A percentile compares a stretch with the other conserved stretches of the same genome.
phyloP scores from a whole-genome alignment of 2,329 filamentous ascomycete genomes.

The Herpomyces periplanetae region DNA sequence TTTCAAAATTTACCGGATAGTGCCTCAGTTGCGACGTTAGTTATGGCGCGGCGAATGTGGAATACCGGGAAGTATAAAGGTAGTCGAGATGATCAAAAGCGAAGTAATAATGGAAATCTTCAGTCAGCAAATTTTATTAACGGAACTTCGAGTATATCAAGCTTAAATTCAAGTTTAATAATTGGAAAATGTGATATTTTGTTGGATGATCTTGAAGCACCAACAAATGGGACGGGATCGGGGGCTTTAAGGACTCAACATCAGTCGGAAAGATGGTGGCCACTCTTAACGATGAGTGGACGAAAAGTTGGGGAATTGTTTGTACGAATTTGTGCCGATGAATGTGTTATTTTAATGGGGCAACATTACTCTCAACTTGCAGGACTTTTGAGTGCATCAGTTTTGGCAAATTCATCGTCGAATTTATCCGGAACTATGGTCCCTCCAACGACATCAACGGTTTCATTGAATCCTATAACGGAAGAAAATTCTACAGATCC shows the following conservation, averaged over 20 bases:
- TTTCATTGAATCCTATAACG: no score
- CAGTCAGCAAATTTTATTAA: no score
- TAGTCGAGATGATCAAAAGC: neutral
- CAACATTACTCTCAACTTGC: constrained; percentile 51
- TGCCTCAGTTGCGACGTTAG: constrained; percentile 24
- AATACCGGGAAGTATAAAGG: constrained; percentile 3
- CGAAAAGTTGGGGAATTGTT: constrained; percentile 46
- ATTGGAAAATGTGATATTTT: constrained; percentile 43
- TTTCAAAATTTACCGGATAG: constrained; percentile 30
- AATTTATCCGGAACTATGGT: no score
- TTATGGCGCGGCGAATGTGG: constrained; percentile 20
- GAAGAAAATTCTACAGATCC: no score
- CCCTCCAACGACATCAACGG: no score
- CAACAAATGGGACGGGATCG: no score
- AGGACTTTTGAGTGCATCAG: constrained; percentile 35
- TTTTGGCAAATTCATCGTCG: no score
- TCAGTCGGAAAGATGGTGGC: constrained; percentile 74
- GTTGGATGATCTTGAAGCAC: constrained; percentile 33
- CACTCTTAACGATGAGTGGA: constrained; percentile 31
- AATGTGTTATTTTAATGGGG: constrained; percentile 52
- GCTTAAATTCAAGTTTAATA: constrained; percentile 11
- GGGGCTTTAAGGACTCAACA: no score
- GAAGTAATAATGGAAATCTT: constrained; percentile 7
- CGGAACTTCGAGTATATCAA: constrained; percentile 12
- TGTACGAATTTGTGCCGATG: constrained; percentile 43